Evolutionary conservation across 106 monocot genomes (phyloP), one percentile per base, ranked within the genome.

Genomic region (Gastrodia elata): DNA sequence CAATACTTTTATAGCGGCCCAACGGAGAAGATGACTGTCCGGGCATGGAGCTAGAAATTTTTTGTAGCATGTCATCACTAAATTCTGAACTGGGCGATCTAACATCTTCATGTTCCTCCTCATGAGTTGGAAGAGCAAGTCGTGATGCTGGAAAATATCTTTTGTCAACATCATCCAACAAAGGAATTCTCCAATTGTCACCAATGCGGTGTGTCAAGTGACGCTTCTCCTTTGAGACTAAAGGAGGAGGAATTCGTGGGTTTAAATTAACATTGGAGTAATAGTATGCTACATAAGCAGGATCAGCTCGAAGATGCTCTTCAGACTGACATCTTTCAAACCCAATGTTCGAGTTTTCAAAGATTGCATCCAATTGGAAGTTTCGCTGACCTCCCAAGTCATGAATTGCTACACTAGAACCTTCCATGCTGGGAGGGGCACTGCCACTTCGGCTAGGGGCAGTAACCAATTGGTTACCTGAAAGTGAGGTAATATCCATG

Each of bases 351-450:
- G 87, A 68, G 64, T 75, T 86, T 49, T 68, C 79, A 71, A 87
- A 70, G 61, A 61, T 78, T 15, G 39, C 68, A 39, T 83, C 82
- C 22, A 81, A 78, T n/a, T 69, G 71, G 27, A 58, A 58, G 25
- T 74, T 68, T 10, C 70, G 79, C 36, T 74, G 77, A 1, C 71
- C 70, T 56, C 69, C 58, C 4, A 88, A 56, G 38, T 76, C 82
- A 22, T 64, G 77, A 59, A 93, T 75, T 25, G 90, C 82, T 6
- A 75, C 61, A 71, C 82, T 78, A 77, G 95, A 92, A 4, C 87
- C 95, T 74, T 97, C 92, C 74, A 97, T 87, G 77, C 84, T 92
- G 70, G 96, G 96, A 33, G 96, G 96, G 42, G 92, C 92, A 80
- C 96, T 97, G 68, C 92, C 96, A 77, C 96, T 88, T 42, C 96